Base-by-base conservation (phyloP, 2,329 filamentous ascomycete genomes). In the Diplodia scrobiculata region DNA sequence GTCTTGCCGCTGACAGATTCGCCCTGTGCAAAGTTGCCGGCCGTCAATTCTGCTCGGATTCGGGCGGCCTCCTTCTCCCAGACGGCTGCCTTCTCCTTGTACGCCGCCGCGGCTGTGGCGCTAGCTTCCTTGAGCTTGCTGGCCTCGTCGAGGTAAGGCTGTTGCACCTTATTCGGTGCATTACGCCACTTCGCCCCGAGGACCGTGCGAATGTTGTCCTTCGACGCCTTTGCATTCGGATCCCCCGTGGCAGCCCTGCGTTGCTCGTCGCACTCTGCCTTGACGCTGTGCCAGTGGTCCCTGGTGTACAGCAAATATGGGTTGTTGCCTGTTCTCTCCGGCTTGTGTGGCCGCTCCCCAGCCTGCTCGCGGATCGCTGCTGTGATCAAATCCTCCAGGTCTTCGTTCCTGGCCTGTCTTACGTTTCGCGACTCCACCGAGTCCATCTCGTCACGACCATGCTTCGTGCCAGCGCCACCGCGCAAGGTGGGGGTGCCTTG, bases 171-270 rank as follows among this genome's bases (percentile, higher is more conserved):
- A 5, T 87, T 82, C 1, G 83, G 79, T 0, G 91, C 87, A 59
- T 91, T 89, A 71, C 90, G 91, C 95, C 95, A 99, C 88, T 95
- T 93, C 74, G 90, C 89, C 32, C 93, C 93, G 10, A 95, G 86
- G 75, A 92, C 91, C 60, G 88, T 86, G 38, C 95, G 90, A 66
- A 98, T 90, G 73, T 96, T 91, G 72, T 88, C 84, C 50, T 86
- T 83, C 1, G 83, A 80, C 2, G 84, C 85, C 71, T 92, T 96
- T 6, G 89, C 87, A 51, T 86, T 83, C 0, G 87, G 81, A 70
- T 89, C 89, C 11, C 86, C 86, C 62, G 87, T 89, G 36, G 86
- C 84, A 3, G 84, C 81, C 65, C 84, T 84, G 32, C 89, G 86
- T n/a, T 84, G 86, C 63, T 88, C 86, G 68, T 90, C 87, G 72